Percentiles rank a stretch among this genome's conserved stretches.
Evolutionary conservation across 768 basidiomycete genomes (phyloP).

Genomic region (Pholiota molesta): DNA sequence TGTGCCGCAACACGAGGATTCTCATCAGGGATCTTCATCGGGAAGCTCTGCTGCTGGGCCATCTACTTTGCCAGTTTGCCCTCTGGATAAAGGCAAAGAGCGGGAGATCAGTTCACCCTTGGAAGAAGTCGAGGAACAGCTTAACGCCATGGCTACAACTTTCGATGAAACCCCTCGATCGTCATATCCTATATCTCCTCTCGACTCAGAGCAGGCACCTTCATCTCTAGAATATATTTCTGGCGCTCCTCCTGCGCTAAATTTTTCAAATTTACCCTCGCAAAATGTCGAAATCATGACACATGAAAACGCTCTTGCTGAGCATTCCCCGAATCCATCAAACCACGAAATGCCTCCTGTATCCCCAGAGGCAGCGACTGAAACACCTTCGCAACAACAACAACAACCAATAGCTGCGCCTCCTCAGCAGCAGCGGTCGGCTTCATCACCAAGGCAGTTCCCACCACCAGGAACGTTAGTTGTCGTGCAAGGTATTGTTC

Average conservation of each 20-base stretch:
- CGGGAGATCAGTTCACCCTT: constrained; percentile 11
- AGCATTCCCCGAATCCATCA: not conserved
- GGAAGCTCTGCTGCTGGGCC: not conserved
- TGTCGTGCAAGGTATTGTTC: constrained; percentile 83
- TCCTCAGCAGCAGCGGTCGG: constrained; percentile 18
- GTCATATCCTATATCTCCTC: not conserved
- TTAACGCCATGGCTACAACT: constrained; percentile 7
- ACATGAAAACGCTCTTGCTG: not conserved
- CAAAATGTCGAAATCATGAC: not conserved
- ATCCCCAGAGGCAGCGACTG: not conserved
- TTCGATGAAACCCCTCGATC: constrained; percentile 14
- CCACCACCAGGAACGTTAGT: constrained; percentile 80
- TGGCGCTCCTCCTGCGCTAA: not conserved
- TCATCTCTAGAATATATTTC: not conserved
- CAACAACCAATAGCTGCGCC: constrained; percentile 13
- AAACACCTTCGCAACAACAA: constrained; percentile 10
- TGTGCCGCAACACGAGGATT: constrained; percentile 3
- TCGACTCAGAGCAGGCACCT: not conserved
- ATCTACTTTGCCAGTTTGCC: constrained; percentile 1
- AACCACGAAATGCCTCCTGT: not conserved
- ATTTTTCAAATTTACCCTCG: not conserved
- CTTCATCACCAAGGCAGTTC: constrained; percentile 47
- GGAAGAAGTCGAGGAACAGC: constrained; percentile 20
- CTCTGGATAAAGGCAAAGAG: constrained; percentile 26
- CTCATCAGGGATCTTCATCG: constrained; percentile 18